Conservation (phyloP, 805 yeast species). For the Schwanniomyces yamadae region DNA sequence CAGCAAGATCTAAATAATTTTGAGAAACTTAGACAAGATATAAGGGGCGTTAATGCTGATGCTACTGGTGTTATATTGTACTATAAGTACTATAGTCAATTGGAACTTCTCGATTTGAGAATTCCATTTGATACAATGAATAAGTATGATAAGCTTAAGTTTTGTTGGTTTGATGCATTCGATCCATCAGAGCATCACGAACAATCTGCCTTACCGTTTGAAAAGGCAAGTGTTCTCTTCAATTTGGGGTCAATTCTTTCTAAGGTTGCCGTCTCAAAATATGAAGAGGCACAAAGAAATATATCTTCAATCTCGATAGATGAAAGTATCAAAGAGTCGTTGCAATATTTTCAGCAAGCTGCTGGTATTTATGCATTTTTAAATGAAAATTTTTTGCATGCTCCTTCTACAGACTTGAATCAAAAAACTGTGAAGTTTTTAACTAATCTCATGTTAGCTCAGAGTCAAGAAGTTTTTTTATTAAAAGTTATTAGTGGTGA, state of each 20-base stretch:
- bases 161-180: conserved; percentile 82
- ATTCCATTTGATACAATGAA: conserved; percentile 62
- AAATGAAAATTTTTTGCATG: conserved; percentile 80
- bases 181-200: conserved; percentile 43
- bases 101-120: conserved; percentile 77
- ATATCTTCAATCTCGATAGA: conserved; percentile 32
- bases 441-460: conserved; percentile 68
- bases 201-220: conserved; percentile 84
- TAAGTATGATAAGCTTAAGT: conserved; percentile 47
- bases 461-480: conserved; percentile 83
- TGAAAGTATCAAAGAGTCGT: conserved; percentile 55
- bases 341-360: conserved; percentile 65
- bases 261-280: conserved; percentile 41
- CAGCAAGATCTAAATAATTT: conserved; percentile 53
- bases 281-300: conserved; percentile 21
- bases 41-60: conserved; percentile 48
- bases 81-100: conserved; percentile 72
- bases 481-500: conserved; percentile 56
- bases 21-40: conserved; percentile 59
- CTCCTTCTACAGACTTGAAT: conserved; percentile 77
- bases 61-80: conserved; percentile 50
- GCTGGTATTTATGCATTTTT: conserved; percentile 75
- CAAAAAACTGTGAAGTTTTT: conserved; percentile 69
- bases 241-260: conserved; percentile 70
- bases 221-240: conserved; percentile 81